These are phyloP conservation scores for Boletus barrowsii DNA, from an alignment of 768 basidiomycete species.

Conservation along the genomic window DNA sequence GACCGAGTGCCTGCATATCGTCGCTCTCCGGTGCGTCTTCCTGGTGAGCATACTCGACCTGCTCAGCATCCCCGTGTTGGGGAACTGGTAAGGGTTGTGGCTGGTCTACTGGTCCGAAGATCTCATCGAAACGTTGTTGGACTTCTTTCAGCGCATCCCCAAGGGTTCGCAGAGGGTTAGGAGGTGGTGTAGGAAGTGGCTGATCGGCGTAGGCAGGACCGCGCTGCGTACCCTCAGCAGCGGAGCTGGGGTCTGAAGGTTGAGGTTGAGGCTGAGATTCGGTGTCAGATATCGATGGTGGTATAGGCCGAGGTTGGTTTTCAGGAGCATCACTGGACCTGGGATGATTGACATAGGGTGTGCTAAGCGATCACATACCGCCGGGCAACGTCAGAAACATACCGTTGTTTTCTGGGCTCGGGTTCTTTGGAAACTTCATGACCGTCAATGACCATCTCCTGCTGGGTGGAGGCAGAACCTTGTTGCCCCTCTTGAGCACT, in stretches of 20 bases:
- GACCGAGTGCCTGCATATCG: slow-evolving; percentile 86
- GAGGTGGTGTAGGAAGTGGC: slow-evolving; percentile 32
- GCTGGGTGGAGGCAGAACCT: slow-evolving; percentile 14
- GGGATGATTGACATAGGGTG: background rate
- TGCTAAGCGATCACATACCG: background rate
- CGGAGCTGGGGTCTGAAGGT: slow-evolving; percentile 31
- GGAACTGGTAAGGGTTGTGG: slow-evolving; percentile 31
- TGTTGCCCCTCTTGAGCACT: slow-evolving; percentile 20
- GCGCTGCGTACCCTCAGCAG: slow-evolving; percentile 43
- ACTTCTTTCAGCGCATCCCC: slow-evolving; percentile 85
- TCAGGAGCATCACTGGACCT: slow-evolving; percentile 16
- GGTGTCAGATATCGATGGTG: background rate
- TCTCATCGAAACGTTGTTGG: slow-evolving; percentile 79
- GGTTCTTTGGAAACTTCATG: slow-evolving; percentile 28
- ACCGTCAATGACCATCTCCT: slow-evolving; percentile 9
- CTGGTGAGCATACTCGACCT: slow-evolving; percentile 68
- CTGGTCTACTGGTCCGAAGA: slow-evolving; percentile 47
- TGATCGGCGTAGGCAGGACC: slow-evolving; percentile 41
- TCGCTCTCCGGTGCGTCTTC: slow-evolving; percentile 62
- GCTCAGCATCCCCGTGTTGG: slow-evolving; percentile 40
- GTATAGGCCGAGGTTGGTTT: background rate
- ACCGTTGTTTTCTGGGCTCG: slow-evolving; percentile 11
- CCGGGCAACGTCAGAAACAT: slow-evolving; percentile 2
- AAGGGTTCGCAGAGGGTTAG: slow-evolving; percentile 70
- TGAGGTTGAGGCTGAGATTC: slow-evolving; percentile 2